Conservation (phyloP, 306 rosid species). For the Prunus davidiana region DNA sequence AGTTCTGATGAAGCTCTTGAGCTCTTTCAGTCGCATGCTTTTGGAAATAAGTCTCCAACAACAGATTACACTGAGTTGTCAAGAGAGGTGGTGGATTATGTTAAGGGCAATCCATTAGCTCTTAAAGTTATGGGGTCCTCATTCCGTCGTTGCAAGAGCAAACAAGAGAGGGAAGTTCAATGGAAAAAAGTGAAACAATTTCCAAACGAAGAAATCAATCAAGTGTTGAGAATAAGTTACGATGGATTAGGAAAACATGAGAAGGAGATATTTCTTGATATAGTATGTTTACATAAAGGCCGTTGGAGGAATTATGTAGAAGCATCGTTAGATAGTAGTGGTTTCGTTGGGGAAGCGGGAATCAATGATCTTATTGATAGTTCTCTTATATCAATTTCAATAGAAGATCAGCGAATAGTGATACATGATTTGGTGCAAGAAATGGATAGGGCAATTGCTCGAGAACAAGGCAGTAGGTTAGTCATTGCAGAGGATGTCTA, state of each 20-base stretch:
- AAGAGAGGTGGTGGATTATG: neutral
- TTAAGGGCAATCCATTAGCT: neutral
- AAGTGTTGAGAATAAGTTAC: too few species aligned
- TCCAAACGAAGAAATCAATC: too few species aligned
- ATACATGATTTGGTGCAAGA: conserved; percentile 17
- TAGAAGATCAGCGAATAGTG: too few species aligned
- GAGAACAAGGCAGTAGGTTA: neutral
- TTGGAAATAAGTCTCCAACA: neutral
- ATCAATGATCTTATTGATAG: conserved; percentile 32
- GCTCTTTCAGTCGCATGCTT: conserved; percentile 10
- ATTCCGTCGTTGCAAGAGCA: neutral
- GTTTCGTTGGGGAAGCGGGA: conserved; percentile 6
- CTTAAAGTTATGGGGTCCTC: neutral
- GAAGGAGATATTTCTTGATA: conserved; percentile 26
- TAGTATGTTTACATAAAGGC: conserved; percentile 37
- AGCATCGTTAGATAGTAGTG: neutral
- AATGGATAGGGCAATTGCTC: conserved; percentile 31
- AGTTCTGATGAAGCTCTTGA: neutral
- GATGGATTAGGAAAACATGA: neutral
- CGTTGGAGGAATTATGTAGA: conserved; percentile 1
- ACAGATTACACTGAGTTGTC: neutral
- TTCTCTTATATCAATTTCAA: conserved; percentile 27
- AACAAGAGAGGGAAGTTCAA: neutral
- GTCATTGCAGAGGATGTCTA: too few species aligned
- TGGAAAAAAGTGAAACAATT: neutral